Evolutionary conservation across 306 rosid species (phyloP), one percentile per base, ranked within the genome.

Genomic region (Dalbergia cultrata): DNA sequence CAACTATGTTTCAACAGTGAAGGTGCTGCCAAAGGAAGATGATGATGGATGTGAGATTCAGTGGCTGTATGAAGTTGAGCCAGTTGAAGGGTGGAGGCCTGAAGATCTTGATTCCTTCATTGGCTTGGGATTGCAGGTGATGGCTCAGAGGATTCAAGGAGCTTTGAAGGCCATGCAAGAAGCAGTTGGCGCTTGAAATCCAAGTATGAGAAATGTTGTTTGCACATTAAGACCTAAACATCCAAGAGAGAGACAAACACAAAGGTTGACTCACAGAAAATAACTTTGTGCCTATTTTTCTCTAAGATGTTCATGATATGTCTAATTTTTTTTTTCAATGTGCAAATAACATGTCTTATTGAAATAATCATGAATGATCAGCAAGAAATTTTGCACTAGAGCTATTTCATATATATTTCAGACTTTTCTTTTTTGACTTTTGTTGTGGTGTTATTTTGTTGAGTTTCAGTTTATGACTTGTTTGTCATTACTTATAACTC

Each of bases 1-100:
- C 75, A 75, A 87, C 11, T 89, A 88, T 67, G 35, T 89, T 17
- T 72, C 90, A 3, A 88, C 79, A 0, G 47, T 68, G 41, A 76
- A 69, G 31, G 85, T 89, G 37, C 12, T 41, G 8, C 72, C 74
- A n/a, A 70, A 62, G 12, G 82, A 76, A 8, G 83, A 73, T 4
- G 31, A 26, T 18, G 76, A 53, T 4, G 90, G 89, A 0, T 78
- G 90, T 80, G 74, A 41, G 65, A 76, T 89, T 52, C 82, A 83
- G 81, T 91, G 96, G 93, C 17, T 33, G 1, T 88, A 89, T 62
- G 90, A 88, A 62, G 93, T 89, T 71, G 90, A 89, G 12, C 92
- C 93, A 0, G 88, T 81, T 52, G 19, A 83, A 59, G 93, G 97
- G 0, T 89, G 97, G 92, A 83, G 31, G 10, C 65, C 41, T 14